phyloP scores from a whole-genome alignment of 2,329 filamentous ascomycete genomes.

The Fusarium siculi region DNA sequence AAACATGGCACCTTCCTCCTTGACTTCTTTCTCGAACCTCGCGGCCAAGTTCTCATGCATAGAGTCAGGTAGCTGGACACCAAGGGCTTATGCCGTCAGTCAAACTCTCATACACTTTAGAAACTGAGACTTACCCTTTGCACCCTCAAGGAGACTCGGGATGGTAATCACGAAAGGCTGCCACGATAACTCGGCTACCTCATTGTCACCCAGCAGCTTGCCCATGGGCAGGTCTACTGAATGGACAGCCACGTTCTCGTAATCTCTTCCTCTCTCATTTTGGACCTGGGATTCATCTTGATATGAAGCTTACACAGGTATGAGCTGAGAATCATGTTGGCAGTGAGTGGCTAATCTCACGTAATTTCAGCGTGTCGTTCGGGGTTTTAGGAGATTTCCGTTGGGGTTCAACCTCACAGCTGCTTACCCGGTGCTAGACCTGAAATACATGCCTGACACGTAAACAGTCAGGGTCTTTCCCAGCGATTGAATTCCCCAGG shows the following conservation, averaged over 20 bases:
- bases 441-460: neutral
- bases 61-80: neutral
- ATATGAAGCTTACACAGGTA: neutral
- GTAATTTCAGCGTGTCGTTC: neutral
- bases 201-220: neutral
- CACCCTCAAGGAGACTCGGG: slow-evolving; percentile 1
- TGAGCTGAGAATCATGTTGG: neutral
- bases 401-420: neutral
- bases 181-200: neutral
- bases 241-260: neutral
- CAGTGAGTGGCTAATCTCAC: neutral
- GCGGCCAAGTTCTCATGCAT: neutral
- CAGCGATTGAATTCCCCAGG: neutral
- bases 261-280: neutral
- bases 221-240: slow-evolving; percentile 12
- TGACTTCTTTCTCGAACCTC: slow-evolving; percentile 21
- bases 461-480: neutral
- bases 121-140: neutral
- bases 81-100: neutral
- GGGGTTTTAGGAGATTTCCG: neutral
- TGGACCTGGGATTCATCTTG: neutral
- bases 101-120: fast-evolving
- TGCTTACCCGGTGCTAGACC: neutral
- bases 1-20: slow-evolving; percentile 8
- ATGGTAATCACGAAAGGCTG: slow-evolving; percentile 13